Evolutionary conservation across 805 yeast genomes (phyloP), one percentile per base, ranked within the genome.

Genomic region (Saturnispora quitensis): DNA sequence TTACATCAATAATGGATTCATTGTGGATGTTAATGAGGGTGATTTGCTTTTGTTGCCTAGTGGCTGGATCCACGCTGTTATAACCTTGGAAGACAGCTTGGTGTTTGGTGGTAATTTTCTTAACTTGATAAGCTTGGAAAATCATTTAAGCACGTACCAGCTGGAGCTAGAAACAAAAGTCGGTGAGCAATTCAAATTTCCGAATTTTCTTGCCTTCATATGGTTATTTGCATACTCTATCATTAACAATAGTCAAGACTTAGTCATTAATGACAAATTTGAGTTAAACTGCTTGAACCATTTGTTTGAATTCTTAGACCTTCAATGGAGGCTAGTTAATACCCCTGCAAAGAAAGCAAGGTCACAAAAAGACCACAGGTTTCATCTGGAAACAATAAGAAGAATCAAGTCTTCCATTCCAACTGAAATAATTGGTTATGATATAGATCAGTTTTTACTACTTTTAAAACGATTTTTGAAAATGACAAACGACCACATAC

Each of bases 31-130:
- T 15, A 47, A 48, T 13, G 75, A 78, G 1, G 95, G 95, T 1
- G 96, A 89, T 60, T 73, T 89, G 25, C 74, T 89, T 67, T 72
- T 89, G 13, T 82, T 89, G 18, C 97, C 97, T 3, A 81, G 93
- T 42, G 96, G 96, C 0, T 89, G 96, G 95, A 89, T 89, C 47
- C 97, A 89, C 66, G 82, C 93, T 0, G 97, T 89, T 0, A 80
- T 80, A 60, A 89, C 97, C 0, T 91, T 95, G 0, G 68, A 70
- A 15, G 96, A 89, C 62, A 78, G 95, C 0, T 68, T 89, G 2
- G 89, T 89, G 3, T 77, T 89, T 51, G 97, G 97, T 2, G 97
- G 97, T 0, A 89, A 89, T 63, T 89, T 83, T 63, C 68, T 89
- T 27, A 87, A 95, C 0, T 62, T 80, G 40, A 67, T 78, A 50